Evolutionary conservation across 176 grass and related monocot species (phyloP).

Genomic region (Musa troglodytarum): DNA sequence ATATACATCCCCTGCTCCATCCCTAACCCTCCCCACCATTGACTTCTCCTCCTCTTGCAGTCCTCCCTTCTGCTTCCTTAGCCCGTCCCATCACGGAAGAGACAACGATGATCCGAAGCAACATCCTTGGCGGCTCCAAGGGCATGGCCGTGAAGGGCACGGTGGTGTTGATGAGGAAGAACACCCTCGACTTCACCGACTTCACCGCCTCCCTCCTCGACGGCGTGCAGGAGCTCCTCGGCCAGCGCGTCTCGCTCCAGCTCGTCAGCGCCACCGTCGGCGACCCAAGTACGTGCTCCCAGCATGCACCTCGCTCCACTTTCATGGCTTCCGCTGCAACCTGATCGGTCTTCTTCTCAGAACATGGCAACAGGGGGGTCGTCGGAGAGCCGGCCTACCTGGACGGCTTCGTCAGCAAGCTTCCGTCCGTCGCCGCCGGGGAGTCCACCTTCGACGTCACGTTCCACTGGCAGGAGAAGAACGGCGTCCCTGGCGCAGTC

Average conservation of each 20-base stretch:
- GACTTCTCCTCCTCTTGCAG: too few species aligned
- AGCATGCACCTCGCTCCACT: neutral
- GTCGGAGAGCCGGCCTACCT: conserved; percentile 39
- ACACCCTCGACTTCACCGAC: conserved; percentile 44
- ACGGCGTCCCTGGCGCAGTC: neutral
- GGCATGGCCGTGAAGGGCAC: conserved; percentile 31
- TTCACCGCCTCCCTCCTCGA: conserved; percentile 47
- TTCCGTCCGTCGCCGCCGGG: conserved; percentile 34
- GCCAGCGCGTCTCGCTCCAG: conserved; percentile 34
- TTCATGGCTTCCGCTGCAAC: neutral
- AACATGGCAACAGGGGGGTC: conserved; percentile 36
- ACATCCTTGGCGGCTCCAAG: neutral
- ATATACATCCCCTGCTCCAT: too few species aligned
- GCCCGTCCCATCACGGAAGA: too few species aligned
- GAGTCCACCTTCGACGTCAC: conserved; percentile 40
- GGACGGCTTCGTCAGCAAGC: conserved; percentile 30
- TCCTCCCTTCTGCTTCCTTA: too few species aligned
- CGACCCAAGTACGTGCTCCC: conserved; percentile 35
- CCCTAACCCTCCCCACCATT: too few species aligned
- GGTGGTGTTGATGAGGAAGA: conserved; percentile 44
- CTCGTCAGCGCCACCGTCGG: conserved; percentile 70
- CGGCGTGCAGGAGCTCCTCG: conserved; percentile 41
- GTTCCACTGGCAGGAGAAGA: conserved; percentile 57
- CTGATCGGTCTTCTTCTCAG: neutral
- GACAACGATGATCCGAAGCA: too few species aligned